These are phyloP conservation scores for Rubroboletus satanas DNA, from an alignment of 768 basidiomycete species.

Conservation along the genomic window DNA sequence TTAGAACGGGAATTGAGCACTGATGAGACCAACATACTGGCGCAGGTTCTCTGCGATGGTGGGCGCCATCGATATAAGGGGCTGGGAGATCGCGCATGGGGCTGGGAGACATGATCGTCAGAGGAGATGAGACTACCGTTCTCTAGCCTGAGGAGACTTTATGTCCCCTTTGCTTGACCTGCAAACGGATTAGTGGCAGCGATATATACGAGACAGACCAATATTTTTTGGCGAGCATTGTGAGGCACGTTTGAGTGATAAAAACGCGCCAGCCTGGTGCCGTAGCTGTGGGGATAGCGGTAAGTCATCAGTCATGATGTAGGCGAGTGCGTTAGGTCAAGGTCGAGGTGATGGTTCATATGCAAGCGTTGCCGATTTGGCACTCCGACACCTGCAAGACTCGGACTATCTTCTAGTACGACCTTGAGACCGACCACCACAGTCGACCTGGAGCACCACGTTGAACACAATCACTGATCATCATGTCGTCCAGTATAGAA, in stretches of 20 bases:
- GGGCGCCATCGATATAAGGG: constrained; percentile 2
- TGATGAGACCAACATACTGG: constrained; percentile 19
- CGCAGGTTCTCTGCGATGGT: constrained; percentile 19
- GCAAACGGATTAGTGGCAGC: constrained; percentile 8
- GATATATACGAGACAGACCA: constrained; percentile 29
- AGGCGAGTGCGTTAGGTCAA: constrained; percentile 26
- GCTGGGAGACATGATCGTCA: constrained; percentile 9
- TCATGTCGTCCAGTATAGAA: constrained; percentile 79
- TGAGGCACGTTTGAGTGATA: constrained; percentile 26
- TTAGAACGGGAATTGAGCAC: constrained; percentile 9
- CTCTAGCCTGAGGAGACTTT: constrained; percentile 11
- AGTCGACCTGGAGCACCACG: constrained; percentile 17
- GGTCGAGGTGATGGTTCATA: constrained; percentile 30
- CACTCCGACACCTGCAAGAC: constrained; percentile 27
- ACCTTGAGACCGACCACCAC: constrained; percentile 12
- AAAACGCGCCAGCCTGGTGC: constrained; percentile 34
- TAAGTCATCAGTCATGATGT: constrained; percentile 24
- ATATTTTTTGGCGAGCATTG: constrained; percentile 18
- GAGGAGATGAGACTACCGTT: constrained; percentile 9
- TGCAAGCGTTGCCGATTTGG: constrained; percentile 29
- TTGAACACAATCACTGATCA: constrained; percentile 23
- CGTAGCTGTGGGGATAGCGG: constrained; percentile 30
- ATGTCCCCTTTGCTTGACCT: constrained; percentile 10
- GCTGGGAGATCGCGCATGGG: constrained; percentile 13
- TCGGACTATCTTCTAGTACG: constrained; percentile 2